These are phyloP conservation scores for Leccinum pachyderme DNA, from an alignment of 1,284 basidiomycete genomes.

Conservation along the genomic window DNA sequence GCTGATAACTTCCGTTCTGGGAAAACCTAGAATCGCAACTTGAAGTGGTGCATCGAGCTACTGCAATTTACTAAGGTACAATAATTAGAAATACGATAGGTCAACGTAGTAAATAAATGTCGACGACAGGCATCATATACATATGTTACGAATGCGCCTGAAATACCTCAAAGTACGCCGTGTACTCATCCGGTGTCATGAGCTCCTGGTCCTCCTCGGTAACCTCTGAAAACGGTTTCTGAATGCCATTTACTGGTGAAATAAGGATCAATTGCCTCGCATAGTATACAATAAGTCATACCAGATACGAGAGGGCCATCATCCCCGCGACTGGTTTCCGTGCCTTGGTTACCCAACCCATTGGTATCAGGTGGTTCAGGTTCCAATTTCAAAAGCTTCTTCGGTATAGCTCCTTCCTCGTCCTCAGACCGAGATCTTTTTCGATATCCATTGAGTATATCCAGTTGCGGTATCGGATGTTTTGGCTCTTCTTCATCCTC, in stretches of 20 bases:
- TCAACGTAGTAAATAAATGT: slow-evolving; percentile 11
- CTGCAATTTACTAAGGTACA: slow-evolving; percentile 14
- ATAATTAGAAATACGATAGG: slow-evolving; percentile 14
- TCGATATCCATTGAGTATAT: slow-evolving; percentile 63
- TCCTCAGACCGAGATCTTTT: slow-evolving; percentile 69
- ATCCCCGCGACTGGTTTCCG: background rate
- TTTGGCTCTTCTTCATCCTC: slow-evolving; percentile 71
- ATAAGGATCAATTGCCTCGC: slow-evolving; percentile 2
- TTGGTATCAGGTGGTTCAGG: slow-evolving; percentile 10
- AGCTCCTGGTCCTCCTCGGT: slow-evolving; percentile 80
- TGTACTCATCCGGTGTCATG: slow-evolving; percentile 84
- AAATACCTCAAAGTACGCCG: slow-evolving; percentile 69
- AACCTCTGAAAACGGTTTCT: slow-evolving; percentile 66
- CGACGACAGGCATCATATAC: background rate
- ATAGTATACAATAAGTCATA: slow-evolving; percentile 35
- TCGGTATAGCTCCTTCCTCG: slow-evolving; percentile 45
- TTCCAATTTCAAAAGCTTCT: slow-evolving; percentile 49
- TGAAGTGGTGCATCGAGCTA: background rate
- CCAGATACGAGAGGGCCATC: slow-evolving; percentile 60
- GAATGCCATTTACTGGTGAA: slow-evolving; percentile 61
- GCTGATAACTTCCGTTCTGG: slow-evolving; percentile 21
- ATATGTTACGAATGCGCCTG: slow-evolving; percentile 37
- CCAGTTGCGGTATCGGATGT: slow-evolving; percentile 59
- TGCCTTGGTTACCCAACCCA: slow-evolving; percentile 1
- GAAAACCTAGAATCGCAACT: slow-evolving; percentile 1